phyloP scores from a whole-genome alignment of 495 filamentous ascomycete species.

The Penicillium bovifimosum region DNA sequence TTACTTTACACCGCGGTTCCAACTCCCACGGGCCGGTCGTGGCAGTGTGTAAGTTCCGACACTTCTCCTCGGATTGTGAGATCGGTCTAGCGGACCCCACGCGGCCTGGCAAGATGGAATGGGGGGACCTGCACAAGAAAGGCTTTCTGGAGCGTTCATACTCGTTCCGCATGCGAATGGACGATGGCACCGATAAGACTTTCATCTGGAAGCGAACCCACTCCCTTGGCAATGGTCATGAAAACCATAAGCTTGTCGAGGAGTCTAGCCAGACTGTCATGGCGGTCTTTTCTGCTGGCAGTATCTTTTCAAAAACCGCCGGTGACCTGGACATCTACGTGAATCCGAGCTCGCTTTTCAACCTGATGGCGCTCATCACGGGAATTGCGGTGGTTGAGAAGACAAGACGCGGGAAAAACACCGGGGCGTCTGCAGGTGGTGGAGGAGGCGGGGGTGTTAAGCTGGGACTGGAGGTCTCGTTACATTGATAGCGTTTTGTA shows the following conservation, averaged over 20 bases:
- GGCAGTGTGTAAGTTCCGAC: slow-evolving; percentile 30
- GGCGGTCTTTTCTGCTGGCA: slow-evolving; percentile 26
- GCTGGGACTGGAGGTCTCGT: slow-evolving; percentile 1
- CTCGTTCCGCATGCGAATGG: slow-evolving; percentile 22
- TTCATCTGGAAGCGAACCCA: slow-evolving; percentile 36
- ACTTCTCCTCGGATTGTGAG: slow-evolving; percentile 29
- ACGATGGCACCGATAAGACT: background rate
- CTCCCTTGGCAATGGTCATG: slow-evolving; percentile 15
- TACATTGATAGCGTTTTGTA: background rate
- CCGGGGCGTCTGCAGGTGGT: background rate
- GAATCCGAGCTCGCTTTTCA: slow-evolving; percentile 12
- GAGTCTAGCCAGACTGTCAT: slow-evolving; percentile 21
- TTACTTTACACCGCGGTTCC: slow-evolving; percentile 29
- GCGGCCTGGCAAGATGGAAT: slow-evolving; percentile 13
- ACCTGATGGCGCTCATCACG: slow-evolving; percentile 20
- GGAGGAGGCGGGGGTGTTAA: slow-evolving; percentile 7
- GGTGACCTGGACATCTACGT: slow-evolving; percentile 21
- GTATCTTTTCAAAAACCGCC: slow-evolving; percentile 5
- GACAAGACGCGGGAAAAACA: background rate
- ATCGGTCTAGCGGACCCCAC: slow-evolving; percentile 30
- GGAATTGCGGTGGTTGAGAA: slow-evolving; percentile 20
- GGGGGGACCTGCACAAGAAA: slow-evolving; percentile 25
- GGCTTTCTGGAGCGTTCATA: slow-evolving; percentile 17
- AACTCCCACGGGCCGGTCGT: slow-evolving; percentile 23
- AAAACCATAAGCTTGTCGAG: slow-evolving; percentile 30